Base-by-base conservation (phyloP, 1,284 basidiomycete species). In the Ceratobasidium sp. region DNA sequence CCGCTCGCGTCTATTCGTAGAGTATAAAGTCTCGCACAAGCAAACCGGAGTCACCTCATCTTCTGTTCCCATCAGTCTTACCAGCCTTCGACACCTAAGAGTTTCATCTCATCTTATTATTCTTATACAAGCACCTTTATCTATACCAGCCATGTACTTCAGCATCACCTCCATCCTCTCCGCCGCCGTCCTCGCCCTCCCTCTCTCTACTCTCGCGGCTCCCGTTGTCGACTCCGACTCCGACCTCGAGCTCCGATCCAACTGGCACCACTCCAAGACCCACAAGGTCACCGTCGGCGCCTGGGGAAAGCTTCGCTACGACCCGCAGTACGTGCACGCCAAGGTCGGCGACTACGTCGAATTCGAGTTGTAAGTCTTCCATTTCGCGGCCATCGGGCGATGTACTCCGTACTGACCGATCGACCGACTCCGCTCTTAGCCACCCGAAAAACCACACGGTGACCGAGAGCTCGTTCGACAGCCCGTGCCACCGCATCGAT, bases 221-320 rank as follows among this genome's bases (percentile, higher is more conserved):
- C 28, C 28, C 54, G 26, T 30, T 30, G 23, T 57, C 28, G 26
- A 23, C 21, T 28, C 54, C 23, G 18, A 18, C 49, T n/a, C n/a
- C n/a, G n/a, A n/a, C n/a, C 54, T 57, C 54, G 54, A 57, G 21
- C 26, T 9, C 14, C 54, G 54, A 7, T 13, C 26, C 21, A 32
- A 57, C 30, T 57, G 54, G 54, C n/a, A n/a, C n/a, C n/a, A n/a
- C n/a, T 30, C 54, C 54, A 57, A 57, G 30, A 57, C 54, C 35
- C 54, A 57, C 54, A 23, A 30, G 8, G 54, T 57, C 9, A 57
- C 30, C 35, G 54, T 57, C 9, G 54, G 54, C 5, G 54, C 54
- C 35, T 26, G 54, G 30, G 54, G 54, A 7, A 8, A 57, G 54
- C 21, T 57, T 32, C 7, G 28, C 14, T 57, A 57, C 26, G 54